A percentile compares a stretch with the other conserved stretches of the same genome.
Evolutionary conservation across 176 grass and related monocot genomes (phyloP).

Genomic region (Chrysopogon serrulatus): DNA sequence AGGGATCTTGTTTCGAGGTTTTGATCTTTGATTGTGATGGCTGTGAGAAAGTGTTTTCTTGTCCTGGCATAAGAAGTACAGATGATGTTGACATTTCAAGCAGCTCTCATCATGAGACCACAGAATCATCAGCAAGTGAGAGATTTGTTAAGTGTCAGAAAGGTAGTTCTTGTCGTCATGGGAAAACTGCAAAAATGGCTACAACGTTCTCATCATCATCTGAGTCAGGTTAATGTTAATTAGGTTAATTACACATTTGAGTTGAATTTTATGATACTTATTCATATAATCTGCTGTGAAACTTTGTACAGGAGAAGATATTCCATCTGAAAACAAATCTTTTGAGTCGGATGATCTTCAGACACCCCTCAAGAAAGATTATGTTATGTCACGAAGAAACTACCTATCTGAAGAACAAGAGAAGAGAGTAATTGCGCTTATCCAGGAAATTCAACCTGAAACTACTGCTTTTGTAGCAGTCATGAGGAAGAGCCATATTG

Average conservation of each 20-base stretch:
- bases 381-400: background rate
- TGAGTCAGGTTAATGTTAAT: background rate
- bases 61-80: slow-evolving; percentile 3
- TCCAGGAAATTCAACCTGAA: slow-evolving; percentile 11
- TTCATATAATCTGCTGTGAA: background rate
- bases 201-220: background rate
- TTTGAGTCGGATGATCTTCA: background rate
- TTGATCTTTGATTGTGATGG: slow-evolving; percentile 29
- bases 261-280: background rate
- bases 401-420: background rate
- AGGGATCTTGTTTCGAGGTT: slow-evolving; percentile 26
- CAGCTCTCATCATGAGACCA: background rate
- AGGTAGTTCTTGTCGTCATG: background rate
- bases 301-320: slow-evolving; percentile 2
- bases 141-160: background rate
- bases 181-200: background rate
- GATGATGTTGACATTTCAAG: background rate
- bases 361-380: background rate
- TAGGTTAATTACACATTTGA: background rate
- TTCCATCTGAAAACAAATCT: background rate
- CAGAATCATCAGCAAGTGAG: background rate
- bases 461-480: slow-evolving; percentile 8
- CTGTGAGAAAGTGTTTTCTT: slow-evolving; percentile 22
- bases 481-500: slow-evolving; percentile 16
- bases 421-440: background rate